Percentiles rank a stretch among this genome's conserved stretches.
These are phyloP conservation scores for Ambispora gerdemannii DNA, from an alignment of 192 early-diverging fungal species.

Conservation along the genomic window DNA sequence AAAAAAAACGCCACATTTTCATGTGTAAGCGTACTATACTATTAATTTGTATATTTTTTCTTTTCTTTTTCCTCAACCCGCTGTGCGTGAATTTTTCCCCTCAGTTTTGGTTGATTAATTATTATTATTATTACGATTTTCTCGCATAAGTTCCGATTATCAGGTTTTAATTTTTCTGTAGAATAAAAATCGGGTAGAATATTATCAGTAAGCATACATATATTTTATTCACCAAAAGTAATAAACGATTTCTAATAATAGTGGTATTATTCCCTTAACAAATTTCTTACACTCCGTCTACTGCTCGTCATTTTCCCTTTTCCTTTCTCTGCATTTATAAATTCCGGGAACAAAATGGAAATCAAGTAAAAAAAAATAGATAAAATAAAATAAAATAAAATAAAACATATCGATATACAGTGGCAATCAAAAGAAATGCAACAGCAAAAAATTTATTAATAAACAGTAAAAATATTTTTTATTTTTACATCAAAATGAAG, in stretches of 20 bases:
- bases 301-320: neutral
- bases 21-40: no score
- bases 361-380: neutral
- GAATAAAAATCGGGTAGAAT: neutral
- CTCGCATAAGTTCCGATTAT: neutral
- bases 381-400: no score
- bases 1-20: neutral
- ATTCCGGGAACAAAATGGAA: neutral
- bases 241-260: neutral
- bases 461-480: no score
- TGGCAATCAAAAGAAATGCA: no score
- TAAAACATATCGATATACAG: no score
- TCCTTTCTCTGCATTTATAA: neutral
- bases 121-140: neutral
- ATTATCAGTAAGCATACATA: neutral
- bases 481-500: no score
- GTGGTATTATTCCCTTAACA: no score
- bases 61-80: neutral
- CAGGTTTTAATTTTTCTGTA: neutral
- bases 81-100: neutral
- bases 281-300: neutral
- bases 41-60: neutral
- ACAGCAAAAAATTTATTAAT: no score
- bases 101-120: neutral
- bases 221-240: no score